phyloP scores from a whole-genome alignment of 1,284 basidiomycete genomes.

The Tilletia caries region DNA sequence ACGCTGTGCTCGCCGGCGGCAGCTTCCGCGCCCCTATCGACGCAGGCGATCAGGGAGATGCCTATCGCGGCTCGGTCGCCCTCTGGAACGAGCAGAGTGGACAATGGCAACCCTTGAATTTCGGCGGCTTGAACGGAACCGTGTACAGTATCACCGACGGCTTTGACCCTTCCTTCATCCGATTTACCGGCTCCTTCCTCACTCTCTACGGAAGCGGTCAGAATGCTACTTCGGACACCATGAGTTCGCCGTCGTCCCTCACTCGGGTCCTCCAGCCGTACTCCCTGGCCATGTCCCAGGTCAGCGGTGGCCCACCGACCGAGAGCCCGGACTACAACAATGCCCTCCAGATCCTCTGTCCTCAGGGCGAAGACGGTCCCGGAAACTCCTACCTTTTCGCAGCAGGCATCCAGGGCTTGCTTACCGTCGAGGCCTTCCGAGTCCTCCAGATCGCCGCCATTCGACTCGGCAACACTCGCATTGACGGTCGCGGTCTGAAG shows the following conservation, averaged over 20 bases:
- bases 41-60: conserved; percentile 29
- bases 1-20: conserved; percentile 81
- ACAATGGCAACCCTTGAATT: conserved; percentile 73
- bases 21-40: conserved; percentile 61
- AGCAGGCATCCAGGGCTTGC: conserved; percentile 69
- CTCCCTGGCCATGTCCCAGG: conserved; percentile 59
- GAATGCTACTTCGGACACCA: conserved; percentile 36
- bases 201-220: conserved; percentile 7
- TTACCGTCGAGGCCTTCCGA: conserved; percentile 69
- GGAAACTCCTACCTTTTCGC: conserved; percentile 78
- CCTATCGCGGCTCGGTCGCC: conserved; percentile 66
- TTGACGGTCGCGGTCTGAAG: conserved; percentile 72
- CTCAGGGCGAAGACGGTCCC: conserved; percentile 71
- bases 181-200: conserved; percentile 82
- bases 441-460: conserved; percentile 73
- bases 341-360: conserved; percentile 77
- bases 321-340: conserved; percentile 65
- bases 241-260: conserved; percentile 58
- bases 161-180: conserved; percentile 68
- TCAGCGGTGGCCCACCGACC: conserved; percentile 71
- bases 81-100: conserved; percentile 68
- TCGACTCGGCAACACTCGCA: conserved; percentile 84
- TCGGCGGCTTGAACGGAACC: conserved; percentile 75
- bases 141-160: conserved; percentile 76
- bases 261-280: conserved; percentile 52